Base-by-base conservation (phyloP, 768 basidiomycete genomes). In the Hortiboletus campestris region DNA sequence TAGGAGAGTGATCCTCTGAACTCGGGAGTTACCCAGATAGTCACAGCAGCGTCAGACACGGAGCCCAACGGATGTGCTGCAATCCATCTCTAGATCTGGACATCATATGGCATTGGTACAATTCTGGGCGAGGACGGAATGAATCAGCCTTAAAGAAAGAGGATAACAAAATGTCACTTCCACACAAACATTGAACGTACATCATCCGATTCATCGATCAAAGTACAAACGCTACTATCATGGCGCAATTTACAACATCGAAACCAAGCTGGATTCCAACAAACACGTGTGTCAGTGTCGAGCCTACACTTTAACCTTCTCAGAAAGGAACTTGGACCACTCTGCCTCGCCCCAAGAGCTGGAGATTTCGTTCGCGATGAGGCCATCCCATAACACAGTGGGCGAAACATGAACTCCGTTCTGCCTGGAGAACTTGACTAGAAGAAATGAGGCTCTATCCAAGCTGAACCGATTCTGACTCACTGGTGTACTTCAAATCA, bases 341-440 rank as follows among this genome's bases (percentile, higher is more conserved):
- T 97, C 89, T 39, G 77, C 76, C 65, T 86, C 80, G 5, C 81
- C 87, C 90, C 91, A 97, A 20, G 85, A 80, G 66, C 91, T 93
- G 6, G 86, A 88, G 32, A 94, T 77, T 46, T 90, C 85, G 46
- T 75, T 79, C 12, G 83, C 86, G 49, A 91, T 66, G 52, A 87
- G 75, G 47, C 91, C 89, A 61, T 94, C 87, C 83, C 84, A 89
- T 2, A 91, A 74, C 3, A 78, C 81, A 39, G 92, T 89, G 5
- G 94, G 92, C 2, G 93, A 94, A 45, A 96, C 91, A 61, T 98
- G 95, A 39, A 97, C 84, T 3, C 90, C 80, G 58, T 98, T 97
- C 75, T 97, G 94, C 58, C 95, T 79, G 16, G 89, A 84, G 69
- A 88, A 87, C 72, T 95, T 97, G 78, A 97, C 92, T 94, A 63